These are phyloP conservation scores for Blastocystis sp. DNA, from an alignment of 352 stramenopile species.

Conservation along the genomic window DNA sequence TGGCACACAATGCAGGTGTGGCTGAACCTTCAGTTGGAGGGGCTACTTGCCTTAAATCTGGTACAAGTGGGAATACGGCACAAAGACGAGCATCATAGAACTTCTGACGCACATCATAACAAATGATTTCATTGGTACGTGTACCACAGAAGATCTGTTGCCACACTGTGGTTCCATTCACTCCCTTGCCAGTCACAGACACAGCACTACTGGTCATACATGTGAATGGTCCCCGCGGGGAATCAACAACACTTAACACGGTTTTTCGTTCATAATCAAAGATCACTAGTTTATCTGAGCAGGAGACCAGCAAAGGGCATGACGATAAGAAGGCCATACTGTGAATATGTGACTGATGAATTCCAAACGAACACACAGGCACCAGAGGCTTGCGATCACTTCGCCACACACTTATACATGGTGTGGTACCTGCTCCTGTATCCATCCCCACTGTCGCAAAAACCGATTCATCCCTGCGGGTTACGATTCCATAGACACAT, in stretches of 20 bases:
- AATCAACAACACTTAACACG: not conserved
- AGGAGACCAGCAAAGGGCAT: constrained; percentile 20
- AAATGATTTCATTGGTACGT: constrained; percentile 24
- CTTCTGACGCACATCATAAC: constrained; percentile 58
- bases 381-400: constrained; percentile 19
- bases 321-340: constrained; percentile 24
- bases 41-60: not conserved
- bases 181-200: constrained; percentile 52
- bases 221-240: not conserved
- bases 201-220: constrained; percentile 20
- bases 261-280: constrained; percentile 31
- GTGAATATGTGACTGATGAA: constrained; percentile 8
- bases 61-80: not conserved
- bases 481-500: constrained; percentile 13
- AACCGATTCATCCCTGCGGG: constrained; percentile 9
- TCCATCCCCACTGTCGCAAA: constrained; percentile 47
- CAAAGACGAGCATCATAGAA: constrained; percentile 43
- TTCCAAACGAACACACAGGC: not conserved
- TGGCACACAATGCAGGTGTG: not conserved
- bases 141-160: constrained; percentile 50
- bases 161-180: constrained; percentile 10
- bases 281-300: constrained; percentile 24
- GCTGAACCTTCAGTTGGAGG: not conserved
- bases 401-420: constrained; percentile 28
- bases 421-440: not conserved